Conservation (phyloP, 148 eudicot species). For the Camellia granthamiana region DNA sequence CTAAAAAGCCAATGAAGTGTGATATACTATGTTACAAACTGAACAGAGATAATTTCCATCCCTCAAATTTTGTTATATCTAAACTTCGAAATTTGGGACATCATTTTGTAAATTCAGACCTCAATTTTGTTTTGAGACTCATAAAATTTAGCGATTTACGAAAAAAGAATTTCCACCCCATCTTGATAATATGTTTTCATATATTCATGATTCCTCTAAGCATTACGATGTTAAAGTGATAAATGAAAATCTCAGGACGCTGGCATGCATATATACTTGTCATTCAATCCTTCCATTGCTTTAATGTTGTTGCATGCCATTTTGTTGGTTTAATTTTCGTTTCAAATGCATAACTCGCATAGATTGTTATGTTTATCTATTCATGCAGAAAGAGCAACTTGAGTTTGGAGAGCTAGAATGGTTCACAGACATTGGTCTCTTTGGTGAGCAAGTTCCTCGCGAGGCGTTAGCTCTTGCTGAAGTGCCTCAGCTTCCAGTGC, state of each 20-base stretch:
- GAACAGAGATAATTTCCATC: too few relatives aligned
- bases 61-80: too few relatives aligned
- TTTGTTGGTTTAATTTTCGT: not conserved
- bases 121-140: not conserved
- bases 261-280: too few relatives aligned
- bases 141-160: not conserved
- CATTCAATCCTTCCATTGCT: not conserved
- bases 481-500: slow-evolving; percentile 78
- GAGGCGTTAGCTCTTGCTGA: slow-evolving; percentile 76
- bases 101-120: not conserved
- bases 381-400: slow-evolving; percentile 70
- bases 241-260: too few relatives aligned
- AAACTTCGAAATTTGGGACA: too few relatives aligned
- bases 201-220: not conserved
- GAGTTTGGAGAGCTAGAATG: slow-evolving; percentile 81
- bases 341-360: not conserved
- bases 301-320: not conserved
- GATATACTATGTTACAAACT: too few relatives aligned
- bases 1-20: not conserved
- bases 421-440: slow-evolving; percentile 63
- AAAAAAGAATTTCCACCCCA: not conserved
- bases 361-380: not conserved
- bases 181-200: not conserved
- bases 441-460: slow-evolving; percentile 54
- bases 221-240: too few relatives aligned